Percentiles rank a stretch among this genome's conserved stretches.
Conservation (phyloP, 1,284 basidiomycete genomes). For the Vanrija pseudolonga region DNA sequence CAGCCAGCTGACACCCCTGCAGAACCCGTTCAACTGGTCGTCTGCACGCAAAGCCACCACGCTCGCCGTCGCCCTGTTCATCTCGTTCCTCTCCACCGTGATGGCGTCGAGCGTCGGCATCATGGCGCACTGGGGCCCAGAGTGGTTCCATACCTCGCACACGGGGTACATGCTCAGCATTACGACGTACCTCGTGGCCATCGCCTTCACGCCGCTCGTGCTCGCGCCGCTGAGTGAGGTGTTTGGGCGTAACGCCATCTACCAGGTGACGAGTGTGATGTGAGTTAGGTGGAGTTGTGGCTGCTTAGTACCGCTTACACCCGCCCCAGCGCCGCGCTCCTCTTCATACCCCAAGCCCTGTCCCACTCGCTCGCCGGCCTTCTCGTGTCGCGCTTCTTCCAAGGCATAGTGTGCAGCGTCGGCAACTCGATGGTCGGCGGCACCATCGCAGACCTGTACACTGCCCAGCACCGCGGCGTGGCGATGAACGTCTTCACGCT, state of each 20-base stretch:
- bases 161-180: conserved; percentile 22
- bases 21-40: conserved; percentile 44
- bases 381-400: conserved; percentile 38
- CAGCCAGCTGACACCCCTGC: no score
- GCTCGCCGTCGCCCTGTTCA: conserved; percentile 21
- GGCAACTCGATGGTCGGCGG: conserved; percentile 45
- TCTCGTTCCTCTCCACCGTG: conserved; percentile 23
- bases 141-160: conserved; percentile 24
- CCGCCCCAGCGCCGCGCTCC: conserved; percentile 11
- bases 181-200: conserved; percentile 29
- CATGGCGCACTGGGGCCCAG: conserved; percentile 25
- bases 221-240: conserved; percentile 42
- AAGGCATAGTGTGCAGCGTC: conserved; percentile 36
- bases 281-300: no score
- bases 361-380: conserved; percentile 32
- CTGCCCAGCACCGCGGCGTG: conserved; percentile 39
- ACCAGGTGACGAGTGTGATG: conserved; percentile 28
- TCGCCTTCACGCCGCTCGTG: conserved; percentile 34
- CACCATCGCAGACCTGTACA: conserved; percentile 46
- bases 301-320: no score
- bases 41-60: conserved; percentile 24
- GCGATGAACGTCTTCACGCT: conserved; percentile 50
- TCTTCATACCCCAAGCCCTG: conserved; percentile 43
- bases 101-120: conserved; percentile 25
- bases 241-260: conserved; percentile 36